Percentiles rank a stretch among this genome's conserved stretches.
phyloP scores from a whole-genome alignment of 2,329 filamentous ascomycete species.

The Cytospora leucostoma region DNA sequence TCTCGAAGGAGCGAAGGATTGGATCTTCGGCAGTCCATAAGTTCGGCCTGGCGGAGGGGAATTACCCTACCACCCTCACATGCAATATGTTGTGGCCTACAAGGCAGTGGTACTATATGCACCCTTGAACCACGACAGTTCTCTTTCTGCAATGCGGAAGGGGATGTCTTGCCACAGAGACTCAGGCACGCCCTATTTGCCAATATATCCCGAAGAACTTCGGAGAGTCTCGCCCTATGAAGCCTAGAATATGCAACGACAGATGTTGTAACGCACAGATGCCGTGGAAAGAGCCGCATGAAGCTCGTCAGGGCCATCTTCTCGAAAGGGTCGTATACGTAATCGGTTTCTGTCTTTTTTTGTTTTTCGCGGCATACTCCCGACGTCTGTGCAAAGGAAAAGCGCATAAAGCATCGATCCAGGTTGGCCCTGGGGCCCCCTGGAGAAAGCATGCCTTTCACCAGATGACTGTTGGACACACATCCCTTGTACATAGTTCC shows the following conservation, averaged over 20 bases:
- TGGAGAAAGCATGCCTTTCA: background rate
- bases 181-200: background rate
- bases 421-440: background rate
- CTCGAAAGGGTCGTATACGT: background rate
- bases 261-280: too few species aligned
- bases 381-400: background rate
- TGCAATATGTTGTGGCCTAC: background rate
- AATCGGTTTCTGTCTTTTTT: background rate
- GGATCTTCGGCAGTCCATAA: background rate
- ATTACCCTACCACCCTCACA: background rate
- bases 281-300: slow-evolving; percentile 7
- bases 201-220: slow-evolving; percentile 4
- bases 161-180: background rate
- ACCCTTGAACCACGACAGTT: background rate
- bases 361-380: background rate
- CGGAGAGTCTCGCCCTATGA: background rate
- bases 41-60: background rate
- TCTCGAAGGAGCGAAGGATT: background rate
- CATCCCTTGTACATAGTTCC: background rate
- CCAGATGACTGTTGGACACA: background rate
- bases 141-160: background rate
- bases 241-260: background rate
- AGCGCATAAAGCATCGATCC: background rate
- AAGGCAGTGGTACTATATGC: background rate
- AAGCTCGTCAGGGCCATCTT: background rate